A percentile compares a stretch with the other conserved stretches of the same genome.
Conservation (phyloP, 176 grass and related monocot genomes). For the Avena sativa region DNA sequence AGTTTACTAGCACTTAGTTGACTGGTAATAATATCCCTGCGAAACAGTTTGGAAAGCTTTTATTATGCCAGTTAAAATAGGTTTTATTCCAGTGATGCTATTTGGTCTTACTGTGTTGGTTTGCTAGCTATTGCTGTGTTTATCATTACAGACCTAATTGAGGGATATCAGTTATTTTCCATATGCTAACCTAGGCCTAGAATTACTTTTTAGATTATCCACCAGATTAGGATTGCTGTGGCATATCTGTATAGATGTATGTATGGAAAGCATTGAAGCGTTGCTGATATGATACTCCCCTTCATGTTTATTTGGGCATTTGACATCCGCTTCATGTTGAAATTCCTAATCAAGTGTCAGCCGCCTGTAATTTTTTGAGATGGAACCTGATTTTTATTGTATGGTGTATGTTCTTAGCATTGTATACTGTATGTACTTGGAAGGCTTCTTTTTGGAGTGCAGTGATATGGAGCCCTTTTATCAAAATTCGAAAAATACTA, state of each 20-base stretch:
- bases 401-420: neutral
- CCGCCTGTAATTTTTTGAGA: neutral
- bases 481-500: no score
- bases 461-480: no score
- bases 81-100: neutral
- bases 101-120: neutral
- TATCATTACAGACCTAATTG: neutral
- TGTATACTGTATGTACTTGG: conserved; percentile 1
- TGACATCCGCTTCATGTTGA: neutral
- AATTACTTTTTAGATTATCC: neutral
- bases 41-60: neutral
- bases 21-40: neutral
- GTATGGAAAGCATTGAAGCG: neutral
- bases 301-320: neutral
- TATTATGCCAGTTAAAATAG: neutral
- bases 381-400: neutral
- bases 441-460: neutral
- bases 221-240: neutral
- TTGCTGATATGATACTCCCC: neutral
- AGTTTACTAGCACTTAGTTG: neutral
- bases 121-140: neutral
- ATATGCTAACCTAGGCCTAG: neutral
- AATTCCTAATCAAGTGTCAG: neutral
- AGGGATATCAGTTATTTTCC: conserved; percentile 1
- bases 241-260: neutral